Base-by-base conservation (phyloP, 148 eudicot genomes). In the Persicaria maculosa region DNA sequence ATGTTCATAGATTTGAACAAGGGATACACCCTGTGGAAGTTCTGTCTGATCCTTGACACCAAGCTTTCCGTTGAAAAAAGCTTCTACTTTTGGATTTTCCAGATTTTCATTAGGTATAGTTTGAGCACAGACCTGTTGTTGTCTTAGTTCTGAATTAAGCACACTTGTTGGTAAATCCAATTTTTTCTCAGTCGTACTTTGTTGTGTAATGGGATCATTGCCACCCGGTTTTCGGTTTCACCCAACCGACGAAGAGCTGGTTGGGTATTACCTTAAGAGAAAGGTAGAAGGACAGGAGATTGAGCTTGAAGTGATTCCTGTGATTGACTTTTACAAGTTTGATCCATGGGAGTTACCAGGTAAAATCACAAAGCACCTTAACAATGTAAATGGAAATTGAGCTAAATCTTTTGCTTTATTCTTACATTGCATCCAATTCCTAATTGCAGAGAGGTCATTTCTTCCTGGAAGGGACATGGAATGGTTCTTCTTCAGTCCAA, bases 261-360 rank as follows among this genome's bases (percentile, higher is more conserved):
- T 91, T 57, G 96, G 85, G n/a, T 91, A 91, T 76, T 91, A 88
- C 80, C 83, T 91, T 64, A 87, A 84, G 78, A 85, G 93, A 79
- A 91, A 91, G 79, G 88, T 83, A 31, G 89, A 87, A 69, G 91
- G 91, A 68, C 79, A 81, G 43, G 86, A 85, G 76, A 81, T 91
- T 46, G 97, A 89, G 84, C 93, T 91, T 62, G 97, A 87, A 86
- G 90, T 91, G 58, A 89, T 91, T 76, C 93, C 97, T 7, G 93
- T 81, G 71, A 83, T 91, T 14, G 93, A 91, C 68, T 83, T 91
- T 80, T 91, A 91, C 76, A 91, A 88, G 82, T 88, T 74, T 71
- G 93, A 91, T 75, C 97, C 97, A 57, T 91, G 97, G 97, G 93
- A 91, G 75, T 88, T 91, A 82, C 97, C 97, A 87, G 97, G 97